Percentiles rank a stretch among this genome's conserved stretches.
These are phyloP conservation scores for Epichloe bromicola DNA, from an alignment of 2,329 filamentous ascomycete genomes.

Conservation along the genomic window DNA sequence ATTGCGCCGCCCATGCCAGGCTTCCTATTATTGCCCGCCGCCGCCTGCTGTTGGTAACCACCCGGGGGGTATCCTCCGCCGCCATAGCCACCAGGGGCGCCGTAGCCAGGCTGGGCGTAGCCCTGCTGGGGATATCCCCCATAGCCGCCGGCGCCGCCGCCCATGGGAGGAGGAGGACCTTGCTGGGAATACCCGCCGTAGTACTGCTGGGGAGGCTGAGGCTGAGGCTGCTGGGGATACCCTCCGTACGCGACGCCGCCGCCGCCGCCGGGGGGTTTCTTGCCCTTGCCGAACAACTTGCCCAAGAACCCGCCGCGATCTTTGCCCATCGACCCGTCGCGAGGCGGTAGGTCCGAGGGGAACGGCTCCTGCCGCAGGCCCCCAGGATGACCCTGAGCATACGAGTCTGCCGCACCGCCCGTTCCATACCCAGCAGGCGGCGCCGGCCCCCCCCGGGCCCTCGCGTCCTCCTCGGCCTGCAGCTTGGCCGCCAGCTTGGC, in stretches of 20 bases:
- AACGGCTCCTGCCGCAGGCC: slow-evolving; percentile 16
- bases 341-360: slow-evolving; percentile 30
- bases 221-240: not conserved
- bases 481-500: slow-evolving; percentile 62
- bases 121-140: slow-evolving; percentile 6
- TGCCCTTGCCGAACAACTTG: slow-evolving; percentile 37
- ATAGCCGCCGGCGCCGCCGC: slow-evolving; percentile 3
- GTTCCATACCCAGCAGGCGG: slow-evolving; percentile 23
- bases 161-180: not conserved
- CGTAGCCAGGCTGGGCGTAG: slow-evolving; percentile 17
- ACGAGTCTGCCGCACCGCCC: slow-evolving; percentile 14
- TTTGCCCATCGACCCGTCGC: slow-evolving; percentile 22
- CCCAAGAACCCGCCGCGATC: slow-evolving; percentile 32
- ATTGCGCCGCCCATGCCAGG: slow-evolving; percentile 22
- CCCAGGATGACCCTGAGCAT: slow-evolving; percentile 10
- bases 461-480: slow-evolving; percentile 72
- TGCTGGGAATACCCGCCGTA: slow-evolving; percentile 7
- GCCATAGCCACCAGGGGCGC: slow-evolving; percentile 18
- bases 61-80: slow-evolving; percentile 10
- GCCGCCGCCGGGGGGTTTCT: slow-evolving; percentile 15
- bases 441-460: slow-evolving; percentile 26
- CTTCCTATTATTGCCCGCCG: slow-evolving; percentile 31
- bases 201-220: slow-evolving; percentile 1
- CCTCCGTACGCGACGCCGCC: slow-evolving; percentile 1
- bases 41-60: slow-evolving; percentile 19